Evolutionary conservation across 2,329 filamentous ascomycete genomes (phyloP).

Genomic region (Cercospora sesami): DNA sequence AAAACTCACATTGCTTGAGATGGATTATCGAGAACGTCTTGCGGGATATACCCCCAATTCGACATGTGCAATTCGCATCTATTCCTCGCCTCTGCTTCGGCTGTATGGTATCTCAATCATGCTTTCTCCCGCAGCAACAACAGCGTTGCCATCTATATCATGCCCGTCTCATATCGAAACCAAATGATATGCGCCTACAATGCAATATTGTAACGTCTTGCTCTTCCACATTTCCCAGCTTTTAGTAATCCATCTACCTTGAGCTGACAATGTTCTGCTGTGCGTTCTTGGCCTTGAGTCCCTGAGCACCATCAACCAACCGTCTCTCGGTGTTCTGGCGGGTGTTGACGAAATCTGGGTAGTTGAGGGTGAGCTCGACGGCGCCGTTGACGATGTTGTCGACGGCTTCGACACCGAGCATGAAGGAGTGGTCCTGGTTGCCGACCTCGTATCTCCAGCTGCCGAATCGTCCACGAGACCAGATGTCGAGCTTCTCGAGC

Average conservation of each 20-base stretch:
- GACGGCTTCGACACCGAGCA: slow-evolving; percentile 91
- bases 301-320: slow-evolving; percentile 61
- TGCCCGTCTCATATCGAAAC: background rate
- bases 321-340: slow-evolving; percentile 67
- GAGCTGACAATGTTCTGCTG: slow-evolving; percentile 17
- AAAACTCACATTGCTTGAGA: too few species aligned
- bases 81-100: background rate
- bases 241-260: background rate
- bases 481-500: slow-evolving; percentile 87
- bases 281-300: slow-evolving; percentile 49
- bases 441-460: slow-evolving; percentile 97
- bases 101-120: slow-evolving; percentile 7
- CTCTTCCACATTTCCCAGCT: background rate
- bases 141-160: background rate
- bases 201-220: background rate
- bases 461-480: slow-evolving; percentile 93
- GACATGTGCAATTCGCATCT: background rate
- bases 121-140: background rate
- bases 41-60: too few species aligned
- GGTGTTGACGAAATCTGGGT: slow-evolving; percentile 91
- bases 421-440: slow-evolving; percentile 97
- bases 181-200: background rate
- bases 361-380: slow-evolving; percentile 90
- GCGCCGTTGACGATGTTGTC: slow-evolving; percentile 88
- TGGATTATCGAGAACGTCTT: too few species aligned